Base-by-base conservation (phyloP, 805 yeast species). In the Saccharomycopsis babjevae region DNA sequence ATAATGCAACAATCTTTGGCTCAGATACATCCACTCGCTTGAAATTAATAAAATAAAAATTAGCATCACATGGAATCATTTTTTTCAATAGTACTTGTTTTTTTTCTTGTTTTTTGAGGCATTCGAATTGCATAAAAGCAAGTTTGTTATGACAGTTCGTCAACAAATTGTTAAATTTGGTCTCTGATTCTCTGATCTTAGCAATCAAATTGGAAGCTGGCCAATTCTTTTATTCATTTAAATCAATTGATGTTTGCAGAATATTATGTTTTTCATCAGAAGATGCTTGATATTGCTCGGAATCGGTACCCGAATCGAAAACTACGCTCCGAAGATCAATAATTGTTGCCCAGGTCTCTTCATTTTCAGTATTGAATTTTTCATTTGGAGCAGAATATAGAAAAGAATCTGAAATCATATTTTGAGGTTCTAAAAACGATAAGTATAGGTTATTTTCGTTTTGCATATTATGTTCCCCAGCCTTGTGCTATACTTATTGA, bases 1-100 rank as follows among this genome's bases (percentile, higher is more conserved):
- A 88, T 86, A 94, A 82, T 0, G 99, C 99, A 74, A 97, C 89
- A 16, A 68, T 18, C 71, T 81, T 8, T 79, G 81, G 4, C 66
- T 67, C 57, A 89, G 73, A 50, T 77, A 77, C 57, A 76, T 75
- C 59, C 79, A 85, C 68, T 85, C 96, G 1, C 86, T 84, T 64
- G 86, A 71, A 4, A 81, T 88, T 61, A 90, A 73, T 66, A 85
- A 83, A 38, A 88, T 88, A 74, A 0, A 90, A 85, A 22, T 81
- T 84, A 28, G 79, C 67, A 0, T 89, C 85, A 1, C 82, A 76
- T 7, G 83, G 79, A 11, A 94, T 83, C 64, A 94, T 71, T 65
- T 79, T 84, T n/a, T n/a, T n/a, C n/a, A n/a, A n/a, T n/a, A n/a
- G n/a, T n/a, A n/a, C 13, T 46, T 22, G 52, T 4, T 5, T 22